phyloP scores from a whole-genome alignment of 371 early-diverging fungal species.

The Mortierella sp. region DNA sequence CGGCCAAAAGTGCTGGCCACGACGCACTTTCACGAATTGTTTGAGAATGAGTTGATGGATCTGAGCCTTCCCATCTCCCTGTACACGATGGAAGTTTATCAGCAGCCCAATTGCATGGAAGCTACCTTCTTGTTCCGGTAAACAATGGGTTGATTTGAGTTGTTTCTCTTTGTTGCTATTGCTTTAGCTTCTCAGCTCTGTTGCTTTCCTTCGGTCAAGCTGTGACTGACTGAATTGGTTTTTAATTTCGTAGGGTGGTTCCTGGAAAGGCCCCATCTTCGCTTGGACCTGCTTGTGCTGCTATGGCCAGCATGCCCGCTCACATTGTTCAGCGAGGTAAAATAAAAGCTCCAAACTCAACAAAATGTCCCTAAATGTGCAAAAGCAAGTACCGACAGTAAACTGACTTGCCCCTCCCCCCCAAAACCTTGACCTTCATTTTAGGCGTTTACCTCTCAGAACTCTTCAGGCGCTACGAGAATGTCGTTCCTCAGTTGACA shows the following conservation, averaged over 20 bases:
- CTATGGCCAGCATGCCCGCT: slow-evolving; percentile 40
- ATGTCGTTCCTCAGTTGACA: slow-evolving; percentile 35
- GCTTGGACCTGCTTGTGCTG: slow-evolving; percentile 47
- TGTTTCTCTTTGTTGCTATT: neutral
- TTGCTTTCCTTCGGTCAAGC: too few relatives aligned
- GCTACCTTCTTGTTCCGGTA: slow-evolving; percentile 52
- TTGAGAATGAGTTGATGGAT: slow-evolving; percentile 42
- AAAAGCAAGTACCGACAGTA: neutral
- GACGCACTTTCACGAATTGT: slow-evolving; percentile 96
- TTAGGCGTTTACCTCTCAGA: slow-evolving; percentile 31
- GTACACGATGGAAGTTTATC: slow-evolving; percentile 51
- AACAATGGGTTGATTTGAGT: too few relatives aligned
- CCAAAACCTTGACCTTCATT: neutral
- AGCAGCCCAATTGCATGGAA: slow-evolving; percentile 30
- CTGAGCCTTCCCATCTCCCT: slow-evolving; percentile 37
- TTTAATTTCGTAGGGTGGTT: slow-evolving; percentile 22
- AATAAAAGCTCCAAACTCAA: neutral
- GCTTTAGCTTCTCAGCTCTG: neutral
- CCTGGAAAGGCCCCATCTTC: slow-evolving; percentile 42
- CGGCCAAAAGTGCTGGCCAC: slow-evolving; percentile 82
- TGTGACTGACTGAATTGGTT: neutral
- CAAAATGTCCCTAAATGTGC: neutral
- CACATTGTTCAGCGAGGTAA: slow-evolving; percentile 41
- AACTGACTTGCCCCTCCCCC: neutral
- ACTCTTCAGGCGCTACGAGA: slow-evolving; percentile 51